Evolutionary conservation across 345 rosid species (phyloP).

Genomic region (Murraya koenigii): DNA sequence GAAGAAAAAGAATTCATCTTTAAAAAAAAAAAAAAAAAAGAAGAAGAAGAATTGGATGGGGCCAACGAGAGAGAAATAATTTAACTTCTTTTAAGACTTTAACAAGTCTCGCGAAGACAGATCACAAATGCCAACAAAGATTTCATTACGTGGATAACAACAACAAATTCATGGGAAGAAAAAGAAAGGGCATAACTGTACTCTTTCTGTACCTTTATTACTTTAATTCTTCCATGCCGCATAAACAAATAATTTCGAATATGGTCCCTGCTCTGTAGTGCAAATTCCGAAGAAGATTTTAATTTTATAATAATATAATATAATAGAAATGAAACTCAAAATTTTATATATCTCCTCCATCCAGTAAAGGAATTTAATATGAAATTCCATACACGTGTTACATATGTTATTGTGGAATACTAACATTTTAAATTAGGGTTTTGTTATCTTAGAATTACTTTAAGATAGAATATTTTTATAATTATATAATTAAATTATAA

Average conservation of each 20-base stretch:
- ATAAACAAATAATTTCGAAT: slow-evolving; percentile 16
- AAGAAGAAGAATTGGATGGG: background rate
- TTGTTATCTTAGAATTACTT: too few relatives aligned
- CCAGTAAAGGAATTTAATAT: slow-evolving; percentile 2
- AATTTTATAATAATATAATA: too few relatives aligned
- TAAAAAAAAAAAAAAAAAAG: background rate
- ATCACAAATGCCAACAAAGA: background rate
- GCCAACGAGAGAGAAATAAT: background rate
- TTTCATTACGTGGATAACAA: slow-evolving; percentile 5
- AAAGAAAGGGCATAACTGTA: slow-evolving; percentile 6
- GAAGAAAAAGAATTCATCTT: background rate
- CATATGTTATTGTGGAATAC: background rate
- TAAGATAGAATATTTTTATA: too few relatives aligned
- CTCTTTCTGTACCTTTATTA: slow-evolving; percentile 24
- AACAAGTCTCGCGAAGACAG: background rate
- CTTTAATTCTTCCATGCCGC: background rate
- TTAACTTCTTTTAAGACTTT: slow-evolving; percentile 6
- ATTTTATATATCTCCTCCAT: slow-evolving; percentile 13
- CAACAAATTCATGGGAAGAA: slow-evolving; percentile 1
- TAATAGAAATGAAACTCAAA: background rate
- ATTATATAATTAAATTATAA: too few relatives aligned
- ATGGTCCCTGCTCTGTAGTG: slow-evolving; percentile 29
- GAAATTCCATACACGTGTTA: slow-evolving; percentile 2
- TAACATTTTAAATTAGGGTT: background rate
- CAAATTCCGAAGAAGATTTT: slow-evolving; percentile 27